Base-by-base conservation (phyloP, 345 rosid genomes). In the Lepidium africanum region DNA sequence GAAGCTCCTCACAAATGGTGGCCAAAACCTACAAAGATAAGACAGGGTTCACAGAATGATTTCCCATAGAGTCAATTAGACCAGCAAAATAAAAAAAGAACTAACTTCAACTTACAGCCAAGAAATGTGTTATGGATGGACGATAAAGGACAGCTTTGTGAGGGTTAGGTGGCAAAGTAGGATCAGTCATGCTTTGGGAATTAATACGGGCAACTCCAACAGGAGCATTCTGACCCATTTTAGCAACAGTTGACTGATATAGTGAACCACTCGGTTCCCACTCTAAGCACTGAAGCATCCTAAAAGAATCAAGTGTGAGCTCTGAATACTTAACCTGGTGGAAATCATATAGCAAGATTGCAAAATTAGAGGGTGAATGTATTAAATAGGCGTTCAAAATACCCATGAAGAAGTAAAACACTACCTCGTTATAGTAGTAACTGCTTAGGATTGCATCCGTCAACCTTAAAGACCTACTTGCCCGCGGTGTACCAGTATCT, bases 251-350 rank as follows among this genome's bases (percentile, higher is more conserved):
- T 65, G 90, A 61, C 74, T 81, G 85, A 76, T 83, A 93, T 69
- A 93, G 82, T 50, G 96, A 84, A 78, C 98, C 98, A 71, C 92
- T 85, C 17, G 96, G 97, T 73, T 93, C 98, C 98, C 98, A 93
- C 74, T 93, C 98, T 72, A 93, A 65, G 83, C 91, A 87, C 59
- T 93, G 98, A 79, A 93, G 96, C 94, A 93, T 90, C 89, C 98
- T 87, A 69, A 88, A 93, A 16, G 94, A 76, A 78, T 93, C 97
- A 30, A 93, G 80, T 3, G 96, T 88, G 75, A 93, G 94, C 90
- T 93, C 98, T 2, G 97, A 93, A 82, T 82, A 90, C 83, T 93
- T 93, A 76, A 90, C 87, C 97, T 93, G 86, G 54, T 17, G 51
- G 60, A 67, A 72, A 47, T 8, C 61, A 71, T 6, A 46, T 41